Conservation (phyloP, 1,139 yeast species). For the Entelexis sorbosivorans region DNA sequence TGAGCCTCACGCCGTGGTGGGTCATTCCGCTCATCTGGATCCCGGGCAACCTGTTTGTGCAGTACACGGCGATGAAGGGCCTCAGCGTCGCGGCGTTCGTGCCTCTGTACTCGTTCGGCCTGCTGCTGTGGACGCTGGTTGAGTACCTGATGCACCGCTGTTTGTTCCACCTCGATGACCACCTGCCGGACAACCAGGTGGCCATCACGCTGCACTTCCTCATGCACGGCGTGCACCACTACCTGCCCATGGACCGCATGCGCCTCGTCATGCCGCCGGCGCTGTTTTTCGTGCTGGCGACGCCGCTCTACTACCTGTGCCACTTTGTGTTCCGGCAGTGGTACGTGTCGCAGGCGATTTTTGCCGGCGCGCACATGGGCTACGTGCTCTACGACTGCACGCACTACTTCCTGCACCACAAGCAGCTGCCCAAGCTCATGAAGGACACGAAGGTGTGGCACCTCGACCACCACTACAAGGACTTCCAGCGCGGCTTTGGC, state of each 20-base stretch:
- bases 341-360: constrained; percentile 54
- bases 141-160: constrained; percentile 86
- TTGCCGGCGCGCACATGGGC: constrained; percentile 93
- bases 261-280: constrained; percentile 96
- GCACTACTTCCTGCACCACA: constrained; percentile 83
- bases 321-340: constrained; percentile 46
- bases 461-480: constrained; percentile 93
- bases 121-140: constrained; percentile 81
- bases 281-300: constrained; percentile 46
- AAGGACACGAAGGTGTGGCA: constrained; percentile 79
- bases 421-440: constrained; percentile 60
- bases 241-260: constrained; percentile 88
- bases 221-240: constrained; percentile 93
- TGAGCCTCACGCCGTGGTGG: constrained; percentile 63
- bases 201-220: constrained; percentile 77
- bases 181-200: constrained; percentile 67
- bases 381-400: constrained; percentile 83
- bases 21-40: constrained; percentile 84
- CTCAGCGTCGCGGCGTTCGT: constrained; percentile 25
- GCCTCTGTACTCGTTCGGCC: constrained; percentile 46
- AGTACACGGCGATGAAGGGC: constrained; percentile 32
- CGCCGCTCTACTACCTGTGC: constrained; percentile 52
- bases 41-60: constrained; percentile 55
- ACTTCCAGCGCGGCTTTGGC: constrained; percentile 92
- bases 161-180: constrained; percentile 78